A percentile compares a stretch with the other conserved stretches of the same genome.
Evolutionary conservation across 2,329 filamentous ascomycete species (phyloP).

Genomic region (Sporothrix inflata): DNA sequence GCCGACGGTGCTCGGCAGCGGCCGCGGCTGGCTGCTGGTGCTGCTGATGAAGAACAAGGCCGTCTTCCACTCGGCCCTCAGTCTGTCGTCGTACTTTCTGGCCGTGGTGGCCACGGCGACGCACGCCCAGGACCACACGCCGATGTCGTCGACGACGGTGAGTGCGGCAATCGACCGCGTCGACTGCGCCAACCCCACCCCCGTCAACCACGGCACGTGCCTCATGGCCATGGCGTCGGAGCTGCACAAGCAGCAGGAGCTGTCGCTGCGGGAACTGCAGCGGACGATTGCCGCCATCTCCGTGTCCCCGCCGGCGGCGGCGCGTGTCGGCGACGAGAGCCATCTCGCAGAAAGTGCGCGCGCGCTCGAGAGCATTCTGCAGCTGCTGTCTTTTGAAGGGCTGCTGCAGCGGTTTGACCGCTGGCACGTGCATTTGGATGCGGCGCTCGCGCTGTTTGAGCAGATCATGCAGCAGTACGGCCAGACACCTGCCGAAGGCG

Average conservation of each 20-base stretch:
- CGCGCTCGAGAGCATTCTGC: conserved; percentile 47
- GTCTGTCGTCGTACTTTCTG: conserved; percentile 62
- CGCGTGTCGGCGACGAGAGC: conserved; percentile 33
- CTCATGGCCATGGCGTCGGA: conserved; percentile 32
- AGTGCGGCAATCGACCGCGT: not conserved
- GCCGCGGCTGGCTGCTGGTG: conserved; percentile 63
- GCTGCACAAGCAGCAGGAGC: conserved; percentile 40
- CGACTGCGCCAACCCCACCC: not conserved
- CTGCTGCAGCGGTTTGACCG: conserved; percentile 43
- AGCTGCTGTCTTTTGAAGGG: conserved; percentile 49
- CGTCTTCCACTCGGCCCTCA: conserved; percentile 60
- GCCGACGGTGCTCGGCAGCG: conserved; percentile 58
- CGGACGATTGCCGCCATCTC: conserved; percentile 36
- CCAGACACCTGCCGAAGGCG: not conserved
- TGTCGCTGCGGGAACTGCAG: conserved; percentile 38
- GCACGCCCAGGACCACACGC: no score
- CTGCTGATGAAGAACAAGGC: conserved; percentile 60
- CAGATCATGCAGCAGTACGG: conserved; percentile 41
- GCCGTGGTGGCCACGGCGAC: conserved; percentile 47
- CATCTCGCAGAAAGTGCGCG: conserved; percentile 38
- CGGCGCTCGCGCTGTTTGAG: conserved; percentile 47
- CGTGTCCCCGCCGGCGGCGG: not conserved
- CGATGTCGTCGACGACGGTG: not conserved
- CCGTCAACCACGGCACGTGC: conserved; percentile 30
- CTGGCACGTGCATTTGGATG: conserved; percentile 49